Evolutionary conservation across 2,329 filamentous ascomycete species (phyloP).

Genomic region (Rhexocercosporidium sp.): DNA sequence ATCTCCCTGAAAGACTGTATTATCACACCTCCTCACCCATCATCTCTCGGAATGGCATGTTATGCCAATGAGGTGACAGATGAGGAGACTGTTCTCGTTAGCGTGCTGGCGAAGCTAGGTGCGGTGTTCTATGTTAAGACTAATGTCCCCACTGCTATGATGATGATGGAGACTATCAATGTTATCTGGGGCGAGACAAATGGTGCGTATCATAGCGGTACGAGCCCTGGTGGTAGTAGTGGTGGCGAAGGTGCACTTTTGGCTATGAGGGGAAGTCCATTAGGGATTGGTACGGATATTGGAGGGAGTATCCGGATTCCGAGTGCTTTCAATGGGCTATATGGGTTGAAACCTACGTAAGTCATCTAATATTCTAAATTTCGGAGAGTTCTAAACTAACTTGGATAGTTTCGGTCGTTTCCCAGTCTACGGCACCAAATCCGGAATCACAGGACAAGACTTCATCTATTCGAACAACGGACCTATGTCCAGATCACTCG

Average conservation of each 20-base stretch:
- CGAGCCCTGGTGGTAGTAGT: constrained; percentile 37
- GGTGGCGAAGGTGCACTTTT: constrained; percentile 40
- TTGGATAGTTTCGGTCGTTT: constrained; percentile 44
- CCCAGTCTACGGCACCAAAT: constrained; percentile 44
- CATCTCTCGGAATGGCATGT: constrained; percentile 45
- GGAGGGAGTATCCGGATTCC: constrained; percentile 48
- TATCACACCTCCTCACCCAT: constrained; percentile 43
- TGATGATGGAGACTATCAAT: constrained; percentile 50
- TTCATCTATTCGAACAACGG: constrained; percentile 47
- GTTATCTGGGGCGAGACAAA: constrained; percentile 49
- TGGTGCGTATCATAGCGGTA: constrained; percentile 38
- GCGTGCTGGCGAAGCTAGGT: constrained; percentile 47
- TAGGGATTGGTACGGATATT: constrained; percentile 42
- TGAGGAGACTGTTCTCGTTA: constrained; percentile 44
- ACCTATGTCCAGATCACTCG: constrained; percentile 45
- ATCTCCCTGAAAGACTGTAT: constrained; percentile 49
- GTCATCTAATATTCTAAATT: constrained; percentile 12
- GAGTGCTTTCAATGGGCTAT: constrained; percentile 45
- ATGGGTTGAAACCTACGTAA: constrained; percentile 46
- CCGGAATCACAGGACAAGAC: constrained; percentile 46
- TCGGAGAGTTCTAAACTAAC: not conserved
- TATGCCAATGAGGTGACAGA: constrained; percentile 43
- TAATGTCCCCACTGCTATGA: constrained; percentile 46
- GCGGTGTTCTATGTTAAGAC: constrained; percentile 50
- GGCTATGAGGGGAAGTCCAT: constrained; percentile 39